Evolutionary conservation across 495 filamentous ascomycete genomes (phyloP).

Genomic region (Penicillium herquei): DNA sequence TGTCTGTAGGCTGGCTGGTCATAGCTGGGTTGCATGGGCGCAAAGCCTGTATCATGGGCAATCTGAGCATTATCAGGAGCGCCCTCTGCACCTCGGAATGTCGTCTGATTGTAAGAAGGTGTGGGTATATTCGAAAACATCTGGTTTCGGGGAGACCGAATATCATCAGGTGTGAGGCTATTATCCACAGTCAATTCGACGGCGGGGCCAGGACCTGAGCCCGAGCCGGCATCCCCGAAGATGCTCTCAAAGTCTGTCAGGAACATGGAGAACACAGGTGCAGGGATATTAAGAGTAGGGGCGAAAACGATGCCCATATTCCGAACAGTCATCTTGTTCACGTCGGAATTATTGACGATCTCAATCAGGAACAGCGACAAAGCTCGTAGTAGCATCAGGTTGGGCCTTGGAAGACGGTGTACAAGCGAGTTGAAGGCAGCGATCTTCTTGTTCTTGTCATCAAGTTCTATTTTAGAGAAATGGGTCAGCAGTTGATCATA

Average conservation of each 20-base stretch:
- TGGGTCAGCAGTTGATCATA: conserved; percentile 7
- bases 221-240: conserved; percentile 58
- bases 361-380: conserved; percentile 82
- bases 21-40: conserved; percentile 61
- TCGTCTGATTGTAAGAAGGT: conserved; percentile 61
- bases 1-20: conserved; percentile 31
- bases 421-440: conserved; percentile 82
- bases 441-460: conserved; percentile 74
- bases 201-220: conserved; percentile 7
- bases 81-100: conserved; percentile 41
- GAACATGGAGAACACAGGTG: conserved; percentile 90
- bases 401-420: conserved; percentile 75
- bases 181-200: conserved; percentile 47
- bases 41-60: conserved; percentile 57
- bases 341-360: conserved; percentile 82
- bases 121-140: conserved; percentile 71
- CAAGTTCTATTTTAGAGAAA: conserved; percentile 46
- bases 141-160: conserved; percentile 64
- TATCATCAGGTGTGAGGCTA: conserved; percentile 54
- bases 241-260: conserved; percentile 86
- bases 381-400: conserved; percentile 75
- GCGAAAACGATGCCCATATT: conserved; percentile 99
- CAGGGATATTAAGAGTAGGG: conserved; percentile 95
- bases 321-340: conserved; percentile 97
- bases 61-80: conserved; percentile 23